A percentile compares a stretch with the other conserved stretches of the same genome.
These are phyloP conservation scores for Colletotrichum limetticola DNA, from an alignment of 2,329 filamentous ascomycete genomes.

Conservation along the genomic window DNA sequence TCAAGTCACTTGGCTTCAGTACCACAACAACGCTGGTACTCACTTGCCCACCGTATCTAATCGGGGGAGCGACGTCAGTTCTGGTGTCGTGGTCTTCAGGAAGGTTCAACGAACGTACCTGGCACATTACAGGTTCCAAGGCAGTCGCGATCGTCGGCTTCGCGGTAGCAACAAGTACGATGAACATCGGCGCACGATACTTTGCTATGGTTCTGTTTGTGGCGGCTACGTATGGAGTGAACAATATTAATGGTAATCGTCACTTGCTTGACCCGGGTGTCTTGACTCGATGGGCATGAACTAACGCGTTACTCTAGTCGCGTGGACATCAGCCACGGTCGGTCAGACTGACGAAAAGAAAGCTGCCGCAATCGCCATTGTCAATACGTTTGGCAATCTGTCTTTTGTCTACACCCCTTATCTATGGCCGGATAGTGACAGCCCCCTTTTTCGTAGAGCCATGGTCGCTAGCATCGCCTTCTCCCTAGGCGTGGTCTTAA, in stretches of 20 bases:
- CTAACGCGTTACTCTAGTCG: constrained; percentile 38
- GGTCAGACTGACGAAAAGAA: constrained; percentile 60
- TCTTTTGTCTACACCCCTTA: constrained; percentile 53
- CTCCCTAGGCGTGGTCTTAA: constrained; percentile 45
- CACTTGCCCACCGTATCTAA: constrained; percentile 58
- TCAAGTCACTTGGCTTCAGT: constrained; percentile 61
- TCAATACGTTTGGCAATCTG: constrained; percentile 48
- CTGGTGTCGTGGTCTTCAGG: constrained; percentile 53
- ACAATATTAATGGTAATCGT: constrained; percentile 48
- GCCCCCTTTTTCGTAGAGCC: constrained; percentile 37
- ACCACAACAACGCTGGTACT: constrained; percentile 53
- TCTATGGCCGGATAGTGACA: constrained; percentile 48
- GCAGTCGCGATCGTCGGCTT: constrained; percentile 52
- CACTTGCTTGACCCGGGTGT: too few relatives aligned
- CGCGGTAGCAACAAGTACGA: constrained; percentile 40
- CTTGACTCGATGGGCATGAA: too few relatives aligned
- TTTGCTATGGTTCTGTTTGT: constrained; percentile 51
- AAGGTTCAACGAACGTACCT: constrained; percentile 57
- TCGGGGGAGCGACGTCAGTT: constrained; percentile 50
- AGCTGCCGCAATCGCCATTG: constrained; percentile 53
- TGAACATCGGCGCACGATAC: constrained; percentile 41
- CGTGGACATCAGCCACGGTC: constrained; percentile 52
- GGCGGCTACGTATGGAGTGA: constrained; percentile 50
- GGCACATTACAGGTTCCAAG: constrained; percentile 56
- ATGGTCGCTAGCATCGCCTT: constrained; percentile 36